Evolutionary conservation across 768 basidiomycete genomes (phyloP), one percentile per base, ranked within the genome.

Genomic region (Mycena metata): DNA sequence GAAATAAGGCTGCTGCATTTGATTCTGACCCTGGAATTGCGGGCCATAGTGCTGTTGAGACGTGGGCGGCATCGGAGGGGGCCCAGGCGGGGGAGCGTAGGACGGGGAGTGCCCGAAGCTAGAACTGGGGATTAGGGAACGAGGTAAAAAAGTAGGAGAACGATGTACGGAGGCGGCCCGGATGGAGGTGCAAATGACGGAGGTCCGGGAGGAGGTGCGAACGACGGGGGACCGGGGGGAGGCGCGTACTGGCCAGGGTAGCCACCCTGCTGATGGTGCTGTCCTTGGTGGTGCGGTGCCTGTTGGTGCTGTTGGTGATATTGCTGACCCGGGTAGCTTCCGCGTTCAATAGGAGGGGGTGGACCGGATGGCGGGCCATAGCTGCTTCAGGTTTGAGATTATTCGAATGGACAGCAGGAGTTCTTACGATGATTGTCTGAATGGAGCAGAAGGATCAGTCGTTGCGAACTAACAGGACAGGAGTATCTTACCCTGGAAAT

Each of bases 41-140:
- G 89, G 87, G 2, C 90, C 89, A 70, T 91, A 93, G 67, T 84
- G 76, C 73, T 94, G 93, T 33, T 85, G 79, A 47, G 85, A 81
- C 5, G 81, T 72, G 2, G 91, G 90, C 16, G 91, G 90, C 74
- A 77, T 82, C 10, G 81, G 83, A 51, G 89, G 88, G 39, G 85
- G 82, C 0, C 83, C 83, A 45, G 78, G 47, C 7, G 45, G 59
- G 1, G 33, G 35, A 23, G 59, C 79, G 26, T 75, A 80, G 72
- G 69, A 49, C 24, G 62, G 39, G 56, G 57, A 60, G 17, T 65
- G 46, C 11, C 35, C 56, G 57, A 65, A 72, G n/a, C 68, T 64
- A 30, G 62, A 6, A 19, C 75, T 66, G 50, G 30, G 67, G 35
- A 16, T 69, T 46, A 15, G 39, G 67, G 41, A 64, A 24, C 10